phyloP scores from a whole-genome alignment of 169 alveolate genomes.

The Eimeria maxima region DNA sequence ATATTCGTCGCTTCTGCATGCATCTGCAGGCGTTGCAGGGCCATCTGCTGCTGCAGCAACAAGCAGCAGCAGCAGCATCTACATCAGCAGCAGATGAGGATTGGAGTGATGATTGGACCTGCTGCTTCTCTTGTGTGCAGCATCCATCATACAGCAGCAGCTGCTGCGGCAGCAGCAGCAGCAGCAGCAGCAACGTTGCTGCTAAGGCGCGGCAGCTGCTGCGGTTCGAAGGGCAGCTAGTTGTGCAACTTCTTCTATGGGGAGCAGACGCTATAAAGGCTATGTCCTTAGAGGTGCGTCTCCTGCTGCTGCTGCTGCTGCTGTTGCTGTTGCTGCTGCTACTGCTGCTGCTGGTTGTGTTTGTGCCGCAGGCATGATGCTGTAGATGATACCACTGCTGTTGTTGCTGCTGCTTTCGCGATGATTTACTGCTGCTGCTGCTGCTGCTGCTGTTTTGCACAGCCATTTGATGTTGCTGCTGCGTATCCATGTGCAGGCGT shows the following conservation, averaged over 20 bases:
- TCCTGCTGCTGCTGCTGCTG: slow-evolving; percentile 45
- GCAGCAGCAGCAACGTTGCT: slow-evolving; percentile 35
- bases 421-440: neutral
- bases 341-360: neutral
- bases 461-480: neutral
- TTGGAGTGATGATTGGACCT: neutral
- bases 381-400: neutral
- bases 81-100: slow-evolving; percentile 14
- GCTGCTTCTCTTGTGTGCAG: slow-evolving; percentile 22
- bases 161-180: slow-evolving; percentile 29
- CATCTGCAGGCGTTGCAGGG: slow-evolving; percentile 48
- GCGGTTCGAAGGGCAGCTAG: slow-evolving; percentile 44
- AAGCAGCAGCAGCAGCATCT: neutral
- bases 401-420: neutral
- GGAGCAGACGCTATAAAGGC: slow-evolving; percentile 42
- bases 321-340: slow-evolving; percentile 25
- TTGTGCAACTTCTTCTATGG: slow-evolving; percentile 30
- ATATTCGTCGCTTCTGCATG: neutral
- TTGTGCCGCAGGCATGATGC: neutral
- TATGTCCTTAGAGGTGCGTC: slow-evolving; percentile 19
- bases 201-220: slow-evolving; percentile 51
- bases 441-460: neutral
- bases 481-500: neutral
- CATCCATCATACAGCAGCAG: neutral
- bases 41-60: slow-evolving; percentile 25